phyloP scores from a whole-genome alignment of 495 filamentous ascomycete genomes.

The Penicillium cinerascens region DNA sequence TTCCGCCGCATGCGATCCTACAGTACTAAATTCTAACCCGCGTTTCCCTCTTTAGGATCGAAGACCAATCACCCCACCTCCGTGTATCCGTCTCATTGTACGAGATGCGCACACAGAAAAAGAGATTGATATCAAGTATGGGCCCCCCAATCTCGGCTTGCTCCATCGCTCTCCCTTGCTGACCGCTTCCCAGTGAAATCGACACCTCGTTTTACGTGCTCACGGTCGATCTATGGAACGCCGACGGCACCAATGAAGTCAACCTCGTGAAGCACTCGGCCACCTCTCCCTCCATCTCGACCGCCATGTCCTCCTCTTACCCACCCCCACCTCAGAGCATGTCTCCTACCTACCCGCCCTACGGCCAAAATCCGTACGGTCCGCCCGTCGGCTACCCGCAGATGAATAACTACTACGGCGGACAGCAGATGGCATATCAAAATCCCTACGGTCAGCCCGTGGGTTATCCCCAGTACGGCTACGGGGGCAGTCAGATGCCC shows the following conservation, averaged over 20 bases:
- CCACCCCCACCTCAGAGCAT: conserved; percentile 53
- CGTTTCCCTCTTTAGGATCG: conserved; percentile 63
- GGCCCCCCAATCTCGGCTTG: background rate
- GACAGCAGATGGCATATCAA: conserved; percentile 36
- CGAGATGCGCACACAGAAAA: conserved; percentile 75
- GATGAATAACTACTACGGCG: conserved; percentile 42
- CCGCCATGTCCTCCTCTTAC: conserved; percentile 75
- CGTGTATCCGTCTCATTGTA: conserved; percentile 83
- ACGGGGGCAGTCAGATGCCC: conserved; percentile 33
- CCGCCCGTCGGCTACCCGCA: conserved; percentile 39
- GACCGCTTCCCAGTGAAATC: conserved; percentile 50
- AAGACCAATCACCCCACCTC: conserved; percentile 92
- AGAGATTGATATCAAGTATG: conserved; percentile 87
- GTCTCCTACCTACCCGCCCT: conserved; percentile 36
- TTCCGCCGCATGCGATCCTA: background rate
- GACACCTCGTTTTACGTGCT: conserved; percentile 90
- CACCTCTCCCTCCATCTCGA: conserved; percentile 84
- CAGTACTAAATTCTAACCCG: conserved; percentile 17
- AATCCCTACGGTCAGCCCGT: conserved; percentile 44
- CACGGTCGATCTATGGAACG: conserved; percentile 89
- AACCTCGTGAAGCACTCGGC: conserved; percentile 90
- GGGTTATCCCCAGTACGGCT: conserved; percentile 38
- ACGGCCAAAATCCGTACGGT: conserved; percentile 36
- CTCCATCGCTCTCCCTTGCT: background rate
- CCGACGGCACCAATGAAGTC: conserved; percentile 79